A percentile compares a stretch with the other conserved stretches of the same genome.
Conservation (phyloP, 2,329 filamentous ascomycete genomes). For the Penicillium paneum region DNA sequence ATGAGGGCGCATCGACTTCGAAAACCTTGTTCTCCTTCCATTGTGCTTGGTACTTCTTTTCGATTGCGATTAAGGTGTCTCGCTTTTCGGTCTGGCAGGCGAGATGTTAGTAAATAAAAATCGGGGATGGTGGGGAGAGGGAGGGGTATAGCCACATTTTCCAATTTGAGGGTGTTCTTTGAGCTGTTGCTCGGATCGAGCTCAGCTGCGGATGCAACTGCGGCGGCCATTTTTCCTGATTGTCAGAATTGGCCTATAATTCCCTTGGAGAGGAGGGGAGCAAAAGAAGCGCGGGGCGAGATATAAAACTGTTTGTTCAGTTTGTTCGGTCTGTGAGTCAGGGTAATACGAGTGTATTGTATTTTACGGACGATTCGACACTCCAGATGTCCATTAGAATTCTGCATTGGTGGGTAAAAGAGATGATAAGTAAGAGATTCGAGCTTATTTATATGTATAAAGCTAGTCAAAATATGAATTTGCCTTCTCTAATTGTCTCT, state of each 20-base stretch:
- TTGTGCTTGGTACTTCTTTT: slow-evolving; percentile 88
- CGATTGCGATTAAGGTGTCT: slow-evolving; percentile 44
- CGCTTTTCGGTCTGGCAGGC: slow-evolving; percentile 30
- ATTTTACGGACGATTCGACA: slow-evolving; percentile 5
- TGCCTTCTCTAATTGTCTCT: no score
- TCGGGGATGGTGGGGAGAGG: slow-evolving; percentile 19
- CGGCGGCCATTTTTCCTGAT: slow-evolving; percentile 40
- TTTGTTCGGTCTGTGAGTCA: slow-evolving; percentile 13
- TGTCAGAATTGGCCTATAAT: slow-evolving; percentile 15
- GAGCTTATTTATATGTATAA: neutral
- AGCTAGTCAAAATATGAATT: no score
- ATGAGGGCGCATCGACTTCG: slow-evolving; percentile 78
- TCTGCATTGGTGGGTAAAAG: neutral
- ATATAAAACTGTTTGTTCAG: slow-evolving; percentile 19
- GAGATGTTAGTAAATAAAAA: slow-evolving; percentile 14
- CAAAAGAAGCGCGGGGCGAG: slow-evolving; percentile 24
- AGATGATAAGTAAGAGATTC: neutral
- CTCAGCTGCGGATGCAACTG: slow-evolving; percentile 52
- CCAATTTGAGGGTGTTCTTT: slow-evolving; percentile 63
- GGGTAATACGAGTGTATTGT: slow-evolving; percentile 5
- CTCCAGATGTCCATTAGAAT: neutral
- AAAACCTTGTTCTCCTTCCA: slow-evolving; percentile 78
- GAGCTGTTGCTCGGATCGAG: slow-evolving; percentile 54
- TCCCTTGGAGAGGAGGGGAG: slow-evolving; percentile 15
- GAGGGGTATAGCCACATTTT: slow-evolving; percentile 47